Conservation (phyloP, 352 stramenopile genomes). For the Blastocystis sp. region DNA sequence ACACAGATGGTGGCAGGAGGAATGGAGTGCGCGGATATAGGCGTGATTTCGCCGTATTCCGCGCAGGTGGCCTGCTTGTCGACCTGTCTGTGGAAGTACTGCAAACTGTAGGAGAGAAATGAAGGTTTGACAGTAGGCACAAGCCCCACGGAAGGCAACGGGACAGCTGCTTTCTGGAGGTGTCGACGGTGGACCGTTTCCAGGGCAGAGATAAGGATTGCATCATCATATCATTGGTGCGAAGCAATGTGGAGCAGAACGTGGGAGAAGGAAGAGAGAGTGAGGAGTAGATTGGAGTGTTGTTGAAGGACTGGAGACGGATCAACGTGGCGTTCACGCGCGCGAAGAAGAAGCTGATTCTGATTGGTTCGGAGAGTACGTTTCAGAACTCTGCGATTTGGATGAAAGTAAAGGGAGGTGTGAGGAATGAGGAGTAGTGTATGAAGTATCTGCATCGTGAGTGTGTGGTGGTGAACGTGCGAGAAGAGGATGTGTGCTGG, state of each 20-base stretch:
- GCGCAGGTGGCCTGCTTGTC: slow-evolving; percentile 14
- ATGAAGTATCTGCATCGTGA: slow-evolving; percentile 9
- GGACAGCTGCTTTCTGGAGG: slow-evolving; percentile 11
- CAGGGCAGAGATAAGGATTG: slow-evolving; percentile 79
- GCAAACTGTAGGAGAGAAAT: not conserved
- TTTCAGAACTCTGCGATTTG: slow-evolving; percentile 69
- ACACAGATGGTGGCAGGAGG: slow-evolving; percentile 8
- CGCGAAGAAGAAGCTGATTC: slow-evolving; percentile 80
- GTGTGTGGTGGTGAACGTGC: not conserved
- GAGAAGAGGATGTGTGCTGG: not conserved
- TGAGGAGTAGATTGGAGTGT: slow-evolving; percentile 75
- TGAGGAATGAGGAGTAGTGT: not conserved
- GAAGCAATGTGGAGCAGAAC: slow-evolving; percentile 66
- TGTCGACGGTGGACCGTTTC: slow-evolving; percentile 79
- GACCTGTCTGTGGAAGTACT: not conserved
- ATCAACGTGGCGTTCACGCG: slow-evolving; percentile 82
- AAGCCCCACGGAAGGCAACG: not conserved
- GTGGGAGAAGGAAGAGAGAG: slow-evolving; percentile 15
- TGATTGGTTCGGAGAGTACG: slow-evolving; percentile 75
- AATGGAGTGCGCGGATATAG: slow-evolving; percentile 9
- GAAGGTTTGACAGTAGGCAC: not conserved
- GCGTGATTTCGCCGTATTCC: slow-evolving; percentile 64
- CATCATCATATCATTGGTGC: slow-evolving; percentile 79
- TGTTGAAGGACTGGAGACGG: slow-evolving; percentile 79
- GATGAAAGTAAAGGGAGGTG: not conserved